Conservation (phyloP, 176 grass and related monocot species). For the Tillandsia leiboldiana region DNA sequence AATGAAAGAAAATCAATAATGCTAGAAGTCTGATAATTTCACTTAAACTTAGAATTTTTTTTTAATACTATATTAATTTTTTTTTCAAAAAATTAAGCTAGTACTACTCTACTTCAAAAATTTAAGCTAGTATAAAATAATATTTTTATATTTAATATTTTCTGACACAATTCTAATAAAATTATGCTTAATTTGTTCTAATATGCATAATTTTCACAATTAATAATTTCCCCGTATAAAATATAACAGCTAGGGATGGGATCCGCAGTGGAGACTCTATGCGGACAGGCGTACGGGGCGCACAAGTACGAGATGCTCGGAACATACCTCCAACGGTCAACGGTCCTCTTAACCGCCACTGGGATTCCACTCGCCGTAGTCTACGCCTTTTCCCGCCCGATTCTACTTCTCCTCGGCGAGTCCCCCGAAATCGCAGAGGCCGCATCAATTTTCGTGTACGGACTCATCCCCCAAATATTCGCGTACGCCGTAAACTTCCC, state of each 20-base stretch:
- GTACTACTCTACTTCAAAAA: no score
- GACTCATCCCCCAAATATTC: slow-evolving; percentile 60
- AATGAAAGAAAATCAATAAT: no score
- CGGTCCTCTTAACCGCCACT: slow-evolving; percentile 41
- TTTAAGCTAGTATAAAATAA: no score
- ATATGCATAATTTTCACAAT: not conserved
- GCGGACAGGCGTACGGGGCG: slow-evolving; percentile 76
- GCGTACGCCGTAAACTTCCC: slow-evolving; percentile 61
- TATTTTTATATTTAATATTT: no score
- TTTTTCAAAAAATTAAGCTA: no score
- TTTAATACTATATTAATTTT: no score
- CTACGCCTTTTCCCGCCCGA: slow-evolving; percentile 44
- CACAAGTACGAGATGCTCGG: slow-evolving; percentile 80
- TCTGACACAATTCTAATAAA: no score
- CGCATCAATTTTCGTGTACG: slow-evolving; percentile 43
- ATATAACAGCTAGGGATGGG: slow-evolving; percentile 67
- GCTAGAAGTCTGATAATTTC: no score
- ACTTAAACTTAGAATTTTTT: no score
- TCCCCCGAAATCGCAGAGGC: slow-evolving; percentile 43
- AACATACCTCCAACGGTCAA: slow-evolving; percentile 67
- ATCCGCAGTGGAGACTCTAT: slow-evolving; percentile 77
- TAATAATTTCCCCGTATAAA: not conserved
- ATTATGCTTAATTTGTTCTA: no score
- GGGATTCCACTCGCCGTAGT: slow-evolving; percentile 36
- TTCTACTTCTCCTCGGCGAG: slow-evolving; percentile 36